A percentile compares a stretch with the other conserved stretches of the same genome.
These are phyloP conservation scores for Citrus reticulata DNA, from an alignment of 345 rosid genomes.

Conservation along the genomic window DNA sequence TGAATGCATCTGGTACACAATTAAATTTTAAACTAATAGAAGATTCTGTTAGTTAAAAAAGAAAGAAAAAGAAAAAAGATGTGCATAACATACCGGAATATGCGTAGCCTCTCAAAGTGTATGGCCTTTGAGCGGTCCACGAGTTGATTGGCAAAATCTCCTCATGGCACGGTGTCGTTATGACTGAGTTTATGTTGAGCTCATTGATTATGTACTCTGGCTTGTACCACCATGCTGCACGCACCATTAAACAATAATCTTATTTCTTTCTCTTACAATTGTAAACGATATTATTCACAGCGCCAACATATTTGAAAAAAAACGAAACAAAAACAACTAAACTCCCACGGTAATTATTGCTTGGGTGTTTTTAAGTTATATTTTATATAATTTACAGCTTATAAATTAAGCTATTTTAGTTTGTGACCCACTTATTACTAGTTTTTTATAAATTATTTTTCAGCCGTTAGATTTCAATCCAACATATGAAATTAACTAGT, in stretches of 20 bases:
- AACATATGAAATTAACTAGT: no score
- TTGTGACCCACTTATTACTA: no score
- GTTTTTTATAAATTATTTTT: no score
- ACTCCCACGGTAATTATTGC: no score
- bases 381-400: no score
- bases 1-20: no score
- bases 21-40: background rate
- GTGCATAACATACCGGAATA: constrained; percentile 59
- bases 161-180: constrained; percentile 81
- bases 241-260: background rate
- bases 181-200: constrained; percentile 82
- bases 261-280: background rate
- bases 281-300: background rate
- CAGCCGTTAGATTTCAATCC: no score
- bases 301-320: background rate
- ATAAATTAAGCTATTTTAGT: no score
- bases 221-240: constrained; percentile 92
- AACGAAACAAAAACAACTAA: no score
- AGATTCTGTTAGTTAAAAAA: background rate
- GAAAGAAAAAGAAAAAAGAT: background rate
- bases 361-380: no score
- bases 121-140: constrained; percentile 78
- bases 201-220: constrained; percentile 84
- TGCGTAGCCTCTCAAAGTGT: constrained; percentile 74
- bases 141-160: constrained; percentile 83